Percentiles rank a stretch among this genome's conserved stretches.
Evolutionary conservation across 2,329 filamentous ascomycete species (phyloP).

Genomic region (Nemania diffusa): DNA sequence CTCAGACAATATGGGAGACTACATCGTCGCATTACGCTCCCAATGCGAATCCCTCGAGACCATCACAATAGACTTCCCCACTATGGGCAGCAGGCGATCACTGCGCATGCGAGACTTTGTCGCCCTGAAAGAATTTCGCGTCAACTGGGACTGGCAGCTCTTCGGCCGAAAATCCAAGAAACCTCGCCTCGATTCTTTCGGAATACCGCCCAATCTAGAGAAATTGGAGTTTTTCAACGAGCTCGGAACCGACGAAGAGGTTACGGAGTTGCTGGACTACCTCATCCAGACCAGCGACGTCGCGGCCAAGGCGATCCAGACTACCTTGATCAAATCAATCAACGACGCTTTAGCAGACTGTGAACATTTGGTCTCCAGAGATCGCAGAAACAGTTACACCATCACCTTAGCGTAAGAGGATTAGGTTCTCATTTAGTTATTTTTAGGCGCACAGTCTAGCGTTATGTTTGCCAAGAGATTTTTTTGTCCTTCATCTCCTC

Average conservation of each 20-base stretch:
- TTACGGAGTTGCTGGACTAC: constrained; percentile 57
- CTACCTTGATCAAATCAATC: constrained; percentile 50
- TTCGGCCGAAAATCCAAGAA: constrained; percentile 58
- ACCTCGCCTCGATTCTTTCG: constrained; percentile 59
- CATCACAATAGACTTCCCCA: constrained; percentile 58
- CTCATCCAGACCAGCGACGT: constrained; percentile 53
- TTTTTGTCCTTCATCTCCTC: neutral
- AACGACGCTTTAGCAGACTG: constrained; percentile 26
- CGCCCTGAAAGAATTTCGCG: constrained; percentile 53
- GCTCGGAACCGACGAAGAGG: constrained; percentile 59
- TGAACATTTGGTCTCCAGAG: constrained; percentile 22
- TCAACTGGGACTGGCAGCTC: constrained; percentile 61
- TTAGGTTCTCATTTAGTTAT: neutral
- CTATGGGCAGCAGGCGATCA: constrained; percentile 53
- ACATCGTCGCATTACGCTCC: constrained; percentile 57
- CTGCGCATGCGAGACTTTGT: constrained; percentile 58
- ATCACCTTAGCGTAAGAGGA: constrained; percentile 26
- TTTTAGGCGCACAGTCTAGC: neutral
- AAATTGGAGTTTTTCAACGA: constrained; percentile 59
- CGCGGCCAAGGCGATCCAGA: constrained; percentile 52
- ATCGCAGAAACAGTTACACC: constrained; percentile 31
- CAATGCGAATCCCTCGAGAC: constrained; percentile 56
- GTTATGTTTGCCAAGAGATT: neutral
- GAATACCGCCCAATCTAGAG: constrained; percentile 58
- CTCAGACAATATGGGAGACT: constrained; percentile 59